Evolutionary conservation across 768 basidiomycete species (phyloP), one percentile per base, ranked within the genome.

Genomic region (Russula dissimulans): DNA sequence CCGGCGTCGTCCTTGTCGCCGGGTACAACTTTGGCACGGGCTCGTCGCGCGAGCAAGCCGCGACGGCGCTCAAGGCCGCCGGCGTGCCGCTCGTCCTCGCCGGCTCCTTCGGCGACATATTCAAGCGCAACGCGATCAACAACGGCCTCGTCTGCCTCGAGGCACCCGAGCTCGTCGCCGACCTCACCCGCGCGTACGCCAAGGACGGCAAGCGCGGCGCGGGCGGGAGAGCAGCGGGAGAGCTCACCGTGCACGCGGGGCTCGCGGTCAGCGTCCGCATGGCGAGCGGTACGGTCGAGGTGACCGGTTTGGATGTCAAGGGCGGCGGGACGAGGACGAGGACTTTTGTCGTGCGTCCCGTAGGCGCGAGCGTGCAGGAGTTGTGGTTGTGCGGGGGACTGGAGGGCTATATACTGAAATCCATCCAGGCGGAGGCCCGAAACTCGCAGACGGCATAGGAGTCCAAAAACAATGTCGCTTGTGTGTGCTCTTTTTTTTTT

Each of bases 1-100:
- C 75, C 15, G 94, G 93, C 34, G 82, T 86, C 12, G 75, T 98
- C 59, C 81, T 99, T 29, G 86, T 95, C 10, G 82, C 93, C 5
- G 97, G 97, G 12, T 97, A 92, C 77, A 99, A 99, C 76, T 97
- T 99, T 70, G 97, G 97, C 64, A 99, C 97, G 1, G 97, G 97
- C 8, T 97, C 95, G 0, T 97, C 95, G 31, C 86, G 97, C 56
- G 97, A 99, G 74, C 97, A 99, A 71, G 97, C 97, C 2, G 97
- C 97, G 15, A 99, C 97, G 0, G 95, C 97, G 1, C 85, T 99
- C 64, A 93, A 94, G 70, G 83, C 94, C 7, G 91, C 95, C 0
- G 95, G 97, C 15, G 75, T 99, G 4, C 92, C 93, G 4, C 77
- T 97, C 52, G 93, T 99, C 57, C 81, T 99, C 59, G 93, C 93